Evolutionary conservation across 208 protist genomes (phyloP), one percentile per base, ranked within the genome.

Genomic region (Porcisia deanei): DNA sequence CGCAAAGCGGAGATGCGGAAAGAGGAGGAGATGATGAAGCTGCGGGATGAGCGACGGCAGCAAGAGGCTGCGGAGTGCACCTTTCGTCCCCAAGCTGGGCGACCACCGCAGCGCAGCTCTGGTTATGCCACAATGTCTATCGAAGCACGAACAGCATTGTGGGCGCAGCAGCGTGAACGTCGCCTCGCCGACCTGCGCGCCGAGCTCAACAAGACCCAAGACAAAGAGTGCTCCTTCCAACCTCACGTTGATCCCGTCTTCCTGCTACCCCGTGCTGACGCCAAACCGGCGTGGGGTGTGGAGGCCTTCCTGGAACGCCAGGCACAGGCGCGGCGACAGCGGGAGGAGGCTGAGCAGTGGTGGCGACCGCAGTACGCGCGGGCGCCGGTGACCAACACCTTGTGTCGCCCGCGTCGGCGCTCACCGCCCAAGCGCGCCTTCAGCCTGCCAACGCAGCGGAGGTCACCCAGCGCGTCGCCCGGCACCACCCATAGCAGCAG

Each of bases 181-280:
- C 81, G 85, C 39, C 80, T 93, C n/a, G 47, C 73, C 20, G 57
- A 82, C 52, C 80, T 86, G 58, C 80, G 80, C 25, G 8, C n/a
- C 41, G 89, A 91, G 80, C 22, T 81, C 49, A 80, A 88, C 53
- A 78, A 77, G 55, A 74, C 76, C 0, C 65, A 55, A 39, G 39
- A 73, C 55, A 79, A 82, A 61, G 83, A 91, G 66, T 93, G 87
- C 83, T 82, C 92, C 37, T 96, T 96, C 69, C 84, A 71, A 10
- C 89, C 92, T 14, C 73, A 85, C 25, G 85, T 93, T 16, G 82
- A 88, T 57, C 71, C 80, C 9, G 80, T 83, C 57, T 90, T 84
- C 73, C 85, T 87, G 45, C 77, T 93, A 55, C 83, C 88, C 34
- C 61, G 83, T 18, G 60, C 47, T 2, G 72, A 76, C 41, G 71